Base-by-base conservation (phyloP, 2,329 filamentous ascomycete genomes). In the Xylariales sp. region DNA sequence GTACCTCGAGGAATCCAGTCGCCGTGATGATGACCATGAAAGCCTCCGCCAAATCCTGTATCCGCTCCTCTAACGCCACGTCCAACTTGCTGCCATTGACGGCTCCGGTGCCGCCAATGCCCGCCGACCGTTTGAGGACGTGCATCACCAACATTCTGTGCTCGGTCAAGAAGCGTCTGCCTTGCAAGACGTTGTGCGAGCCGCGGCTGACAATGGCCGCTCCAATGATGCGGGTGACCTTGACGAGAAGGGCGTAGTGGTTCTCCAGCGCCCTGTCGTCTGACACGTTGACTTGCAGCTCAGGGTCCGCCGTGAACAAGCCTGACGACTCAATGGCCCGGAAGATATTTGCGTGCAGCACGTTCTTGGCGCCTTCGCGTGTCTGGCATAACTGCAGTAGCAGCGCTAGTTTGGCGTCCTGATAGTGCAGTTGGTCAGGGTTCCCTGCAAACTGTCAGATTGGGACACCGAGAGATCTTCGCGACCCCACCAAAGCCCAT, bases 341-440 rank as follows among this genome's bases (percentile, higher is more conserved):
- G 68, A 98, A 91, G 4, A 98, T 74, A 47, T 91, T 91, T 7
- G 88, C 86, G 55, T 94, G 89, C 31, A 97, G 73, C n/a, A 96
- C 80, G 48, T 88, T 81, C 44, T 84, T 84, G 34, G 93, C 90
- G 20, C 93, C 94, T n/a, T 76, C 69, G 43, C 86, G 82, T 2
- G 85, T 91, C 60, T 95, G 88, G 41, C 86, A 86, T 38, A 97
- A 77, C 49, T 89, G 84, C 18, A 95, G 74, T 19, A 98, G 76
- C 12, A 98, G 77, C 2, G 88, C 81, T 21, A 97, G 76, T 48
- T 87, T 84, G 33, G 89, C 84, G 56, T 91, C 68, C 45, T 71
- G 69, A 54, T 77, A 79, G 50, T 72, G 68, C 50, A 73, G 63
- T 47, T 68, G 63, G 33, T 72, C 69, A 4, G 55, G 46, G 46